Evolutionary conservation across 148 eudicot species (phyloP), one percentile per base, ranked within the genome.

Genomic region (Fagopyrum tataricum): DNA sequence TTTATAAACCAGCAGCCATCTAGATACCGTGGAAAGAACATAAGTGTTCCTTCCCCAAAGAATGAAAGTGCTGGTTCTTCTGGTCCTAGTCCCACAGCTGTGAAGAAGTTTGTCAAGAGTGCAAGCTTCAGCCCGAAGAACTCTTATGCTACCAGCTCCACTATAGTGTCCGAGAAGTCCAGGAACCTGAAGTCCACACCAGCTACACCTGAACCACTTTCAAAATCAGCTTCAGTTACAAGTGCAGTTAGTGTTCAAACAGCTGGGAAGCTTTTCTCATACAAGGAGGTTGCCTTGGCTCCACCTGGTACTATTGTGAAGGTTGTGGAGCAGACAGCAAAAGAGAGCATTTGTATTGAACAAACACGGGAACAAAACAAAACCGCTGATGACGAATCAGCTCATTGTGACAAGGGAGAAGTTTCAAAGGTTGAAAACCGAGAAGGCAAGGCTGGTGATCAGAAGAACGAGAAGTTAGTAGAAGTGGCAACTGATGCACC

Each of bases 231-330:
- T 78, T 75, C 85, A 67, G 41, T 81, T 67, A 74, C 82, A 69
- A 80, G 82, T 74, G 74, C 91, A 59, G 74, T 82, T 42, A 87
- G 76, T 73, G 78, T 85, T 75, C 87, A 89, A 75, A 81, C 84
- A 48, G 85, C 86, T 56, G 87, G 90, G 67, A 94, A 94, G 77
- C 85, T 85, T 71, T 91, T 94, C 76, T 94, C 98, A 1, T 94
- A 94, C 85, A 94, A 94, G 87, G 97, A 94, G 81, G 98, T 94
- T 76, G 98, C 98, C 78, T 74, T 94, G 64, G 98, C 97, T 67
- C 89, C 90, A 77, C 98, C 97, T 26, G 98, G 98, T 55, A 88
- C 88, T 62, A 87, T 94, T 71, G 93, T 86, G 75, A 94, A 86
- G 83, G 92, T 84, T 47, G 81, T 76, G 0, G 97, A 94, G 73